These are phyloP conservation scores for Calonectria pauciramosa DNA, from an alignment of 2,329 filamentous ascomycete genomes.

Conservation along the genomic window DNA sequence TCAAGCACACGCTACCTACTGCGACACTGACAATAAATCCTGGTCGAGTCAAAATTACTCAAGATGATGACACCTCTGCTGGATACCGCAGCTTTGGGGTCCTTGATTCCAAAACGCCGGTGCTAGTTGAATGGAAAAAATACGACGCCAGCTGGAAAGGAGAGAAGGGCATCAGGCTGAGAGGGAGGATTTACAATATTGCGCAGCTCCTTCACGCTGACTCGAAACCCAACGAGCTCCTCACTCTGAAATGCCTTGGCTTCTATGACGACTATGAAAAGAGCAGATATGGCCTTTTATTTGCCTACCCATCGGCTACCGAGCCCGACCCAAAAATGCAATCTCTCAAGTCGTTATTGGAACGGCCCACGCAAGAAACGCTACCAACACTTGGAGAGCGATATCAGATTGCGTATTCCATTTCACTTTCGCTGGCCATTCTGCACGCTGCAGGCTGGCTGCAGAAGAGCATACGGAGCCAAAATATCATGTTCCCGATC, in stretches of 20 bases:
- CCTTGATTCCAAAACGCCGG: neutral
- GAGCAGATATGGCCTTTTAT: neutral
- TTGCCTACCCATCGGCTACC: neutral
- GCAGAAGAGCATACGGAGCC: neutral
- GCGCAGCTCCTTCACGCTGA: neutral
- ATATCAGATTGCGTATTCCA: neutral
- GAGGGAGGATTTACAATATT: neutral
- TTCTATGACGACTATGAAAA: neutral
- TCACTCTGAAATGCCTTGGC: neutral
- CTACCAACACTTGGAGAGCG: neutral
- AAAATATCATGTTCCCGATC: neutral
- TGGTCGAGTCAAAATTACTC: neutral
- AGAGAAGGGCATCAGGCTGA: neutral
- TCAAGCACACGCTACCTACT: neutral
- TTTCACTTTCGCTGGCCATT: neutral
- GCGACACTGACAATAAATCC: neutral
- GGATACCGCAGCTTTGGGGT: neutral
- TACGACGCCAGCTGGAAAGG: neutral
- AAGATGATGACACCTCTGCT: neutral
- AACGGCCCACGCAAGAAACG: neutral
- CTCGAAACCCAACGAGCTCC: neutral
- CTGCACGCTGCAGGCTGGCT: neutral
- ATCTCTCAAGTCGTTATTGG: neutral
- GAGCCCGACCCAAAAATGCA: neutral
- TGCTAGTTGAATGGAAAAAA: neutral